Conservation (phyloP, 2,329 filamentous ascomycete genomes). For the Penicillium sclerotiorum region DNA sequence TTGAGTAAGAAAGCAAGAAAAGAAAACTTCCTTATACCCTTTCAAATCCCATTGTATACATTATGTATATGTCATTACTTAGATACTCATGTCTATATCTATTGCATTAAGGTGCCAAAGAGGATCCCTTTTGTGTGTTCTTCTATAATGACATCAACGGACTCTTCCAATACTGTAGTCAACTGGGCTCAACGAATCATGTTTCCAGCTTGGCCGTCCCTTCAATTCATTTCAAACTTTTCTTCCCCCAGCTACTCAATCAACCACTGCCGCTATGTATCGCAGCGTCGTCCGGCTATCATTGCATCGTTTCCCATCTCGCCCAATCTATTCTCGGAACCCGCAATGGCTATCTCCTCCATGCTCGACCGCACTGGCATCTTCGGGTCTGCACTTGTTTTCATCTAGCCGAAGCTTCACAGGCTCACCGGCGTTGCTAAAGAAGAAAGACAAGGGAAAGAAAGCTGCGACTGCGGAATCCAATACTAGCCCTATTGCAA, state of each 20-base stretch:
- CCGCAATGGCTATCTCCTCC: neutral
- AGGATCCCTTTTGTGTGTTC: too few species aligned
- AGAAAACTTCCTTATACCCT: too few species aligned
- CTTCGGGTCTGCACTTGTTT: neutral
- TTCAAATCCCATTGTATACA: too few species aligned
- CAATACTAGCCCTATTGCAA: conserved; percentile 30
- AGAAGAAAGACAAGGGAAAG: conserved; percentile 59
- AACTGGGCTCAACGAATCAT: too few species aligned
- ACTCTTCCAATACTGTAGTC: too few species aligned
- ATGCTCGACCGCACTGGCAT: neutral
- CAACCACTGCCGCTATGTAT: conserved; percentile 15
- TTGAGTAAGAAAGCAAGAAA: too few species aligned
- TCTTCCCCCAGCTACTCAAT: neutral
- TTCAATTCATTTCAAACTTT: too few species aligned
- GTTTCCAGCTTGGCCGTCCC: too few species aligned
- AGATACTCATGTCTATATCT: too few species aligned
- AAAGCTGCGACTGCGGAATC: conserved; percentile 37
- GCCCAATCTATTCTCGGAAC: neutral
- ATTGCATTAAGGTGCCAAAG: too few species aligned
- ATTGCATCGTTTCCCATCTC: neutral
- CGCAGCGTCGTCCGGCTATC: conserved; percentile 13
- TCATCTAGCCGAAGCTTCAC: conserved; percentile 44
- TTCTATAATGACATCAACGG: too few species aligned
- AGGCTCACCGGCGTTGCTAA: conserved; percentile 45
- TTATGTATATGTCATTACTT: too few species aligned